Evolutionary conservation across 73 alveolate species (phyloP).

Genomic region (Blepharisma stoltei): DNA sequence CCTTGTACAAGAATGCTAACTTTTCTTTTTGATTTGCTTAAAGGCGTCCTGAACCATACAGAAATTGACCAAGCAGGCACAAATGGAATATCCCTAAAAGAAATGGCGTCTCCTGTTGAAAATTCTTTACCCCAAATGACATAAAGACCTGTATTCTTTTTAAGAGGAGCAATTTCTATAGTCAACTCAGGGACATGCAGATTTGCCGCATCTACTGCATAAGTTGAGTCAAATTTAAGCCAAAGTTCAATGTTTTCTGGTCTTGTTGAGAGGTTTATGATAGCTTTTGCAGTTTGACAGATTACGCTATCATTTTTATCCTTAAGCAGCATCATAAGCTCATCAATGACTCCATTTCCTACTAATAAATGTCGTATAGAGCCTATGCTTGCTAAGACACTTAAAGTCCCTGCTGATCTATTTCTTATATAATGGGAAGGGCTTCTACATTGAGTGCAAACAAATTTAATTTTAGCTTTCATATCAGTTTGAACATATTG

Average conservation of each 20-base stretch:
- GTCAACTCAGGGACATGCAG: neutral
- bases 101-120: neutral
- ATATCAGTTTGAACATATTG: neutral
- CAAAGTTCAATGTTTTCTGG: neutral
- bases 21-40: neutral
- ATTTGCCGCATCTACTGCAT: slow-evolving; percentile 14
- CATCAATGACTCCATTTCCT: neutral
- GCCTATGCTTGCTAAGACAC: neutral
- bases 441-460: neutral
- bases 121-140: slow-evolving; percentile 14
- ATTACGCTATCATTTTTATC: neutral
- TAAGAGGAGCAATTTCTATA: neutral
- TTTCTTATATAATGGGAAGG: neutral
- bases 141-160: slow-evolving; percentile 18
- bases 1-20: slow-evolving; percentile 16
- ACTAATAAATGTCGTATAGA: neutral
- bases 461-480: neutral
- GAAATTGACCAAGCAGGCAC: neutral
- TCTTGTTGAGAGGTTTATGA: neutral
- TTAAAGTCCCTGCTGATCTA: slow-evolving; percentile 12
- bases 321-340: neutral
- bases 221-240: slow-evolving; percentile 22
- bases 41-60: neutral
- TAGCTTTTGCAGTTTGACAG: neutral
- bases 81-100: neutral